Conservation (phyloP, 805 yeast species). For the Monosporozyma servazzii region DNA sequence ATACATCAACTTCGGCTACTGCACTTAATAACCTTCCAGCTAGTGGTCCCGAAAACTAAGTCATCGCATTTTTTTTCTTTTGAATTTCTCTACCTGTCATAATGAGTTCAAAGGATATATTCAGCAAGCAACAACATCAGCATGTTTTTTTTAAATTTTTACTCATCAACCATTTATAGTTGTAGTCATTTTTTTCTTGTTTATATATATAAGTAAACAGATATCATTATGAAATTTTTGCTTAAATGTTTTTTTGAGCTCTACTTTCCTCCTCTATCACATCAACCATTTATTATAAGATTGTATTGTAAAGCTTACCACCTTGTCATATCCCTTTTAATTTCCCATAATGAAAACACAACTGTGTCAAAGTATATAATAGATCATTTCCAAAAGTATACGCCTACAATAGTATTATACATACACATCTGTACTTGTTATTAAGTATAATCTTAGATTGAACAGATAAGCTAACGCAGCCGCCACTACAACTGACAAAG, state of each 20-base stretch:
- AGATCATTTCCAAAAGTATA: not conserved
- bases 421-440: not conserved
- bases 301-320: not conserved
- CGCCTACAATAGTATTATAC: not conserved
- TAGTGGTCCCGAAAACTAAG: not conserved
- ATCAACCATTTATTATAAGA: not conserved
- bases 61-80: not conserved
- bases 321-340: not conserved
- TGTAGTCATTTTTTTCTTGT: not conserved
- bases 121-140: not conserved
- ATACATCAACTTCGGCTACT: not conserved
- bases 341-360: not conserved
- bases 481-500: not conserved
- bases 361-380: not conserved
- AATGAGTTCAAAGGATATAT: not conserved
- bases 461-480: not conserved
- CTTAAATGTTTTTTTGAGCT: not conserved
- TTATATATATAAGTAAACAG: not conserved
- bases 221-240: not conserved
- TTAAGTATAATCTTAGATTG: not conserved
- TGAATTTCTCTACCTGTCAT: not conserved
- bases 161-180: not conserved
- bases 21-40: not conserved
- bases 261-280: not conserved
- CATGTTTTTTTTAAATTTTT: not conserved